Conservation (phyloP, 2,329 filamentous ascomycete species). For the Celoporthe dispersa region DNA sequence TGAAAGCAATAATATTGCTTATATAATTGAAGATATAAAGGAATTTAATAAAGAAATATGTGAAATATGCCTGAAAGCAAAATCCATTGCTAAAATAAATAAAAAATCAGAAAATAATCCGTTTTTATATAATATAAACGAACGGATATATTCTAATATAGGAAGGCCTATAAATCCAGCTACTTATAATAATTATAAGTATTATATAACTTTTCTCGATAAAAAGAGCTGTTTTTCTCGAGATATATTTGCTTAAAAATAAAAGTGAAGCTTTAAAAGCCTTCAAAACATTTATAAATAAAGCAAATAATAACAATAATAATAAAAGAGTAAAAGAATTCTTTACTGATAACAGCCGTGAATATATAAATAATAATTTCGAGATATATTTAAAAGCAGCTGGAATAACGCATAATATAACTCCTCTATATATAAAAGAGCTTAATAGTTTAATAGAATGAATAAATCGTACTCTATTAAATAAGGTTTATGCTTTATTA, state of each 20-base stretch:
- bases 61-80: neutral
- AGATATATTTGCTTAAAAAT: slow-evolving; percentile 4
- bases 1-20: neutral
- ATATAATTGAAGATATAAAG: neutral
- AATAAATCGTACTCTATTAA: neutral
- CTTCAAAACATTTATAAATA: slow-evolving; percentile 10
- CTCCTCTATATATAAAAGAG: slow-evolving; percentile 7
- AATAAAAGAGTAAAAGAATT: slow-evolving; percentile 13
- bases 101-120: neutral
- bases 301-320: slow-evolving; percentile 19
- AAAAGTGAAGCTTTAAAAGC: slow-evolving; percentile 10
- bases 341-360: slow-evolving; percentile 12
- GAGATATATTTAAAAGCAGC: neutral
- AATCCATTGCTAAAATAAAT: neutral
- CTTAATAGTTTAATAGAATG: neutral
- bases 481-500: slow-evolving; percentile 5
- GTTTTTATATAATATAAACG: slow-evolving; percentile 6
- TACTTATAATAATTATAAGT: slow-evolving; percentile 19
- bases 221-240: slow-evolving; percentile 10
- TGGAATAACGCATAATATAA: slow-evolving; percentile 5
- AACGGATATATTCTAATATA: slow-evolving; percentile 13
- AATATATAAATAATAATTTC: slow-evolving; percentile 21
- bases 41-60: slow-evolving; percentile 2
- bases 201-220: slow-evolving; percentile 22
- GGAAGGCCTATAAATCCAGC: neutral